These are phyloP conservation scores for Nannochloropsis salina DNA, from an alignment of 108 stramenopile species.

Conservation along the genomic window DNA sequence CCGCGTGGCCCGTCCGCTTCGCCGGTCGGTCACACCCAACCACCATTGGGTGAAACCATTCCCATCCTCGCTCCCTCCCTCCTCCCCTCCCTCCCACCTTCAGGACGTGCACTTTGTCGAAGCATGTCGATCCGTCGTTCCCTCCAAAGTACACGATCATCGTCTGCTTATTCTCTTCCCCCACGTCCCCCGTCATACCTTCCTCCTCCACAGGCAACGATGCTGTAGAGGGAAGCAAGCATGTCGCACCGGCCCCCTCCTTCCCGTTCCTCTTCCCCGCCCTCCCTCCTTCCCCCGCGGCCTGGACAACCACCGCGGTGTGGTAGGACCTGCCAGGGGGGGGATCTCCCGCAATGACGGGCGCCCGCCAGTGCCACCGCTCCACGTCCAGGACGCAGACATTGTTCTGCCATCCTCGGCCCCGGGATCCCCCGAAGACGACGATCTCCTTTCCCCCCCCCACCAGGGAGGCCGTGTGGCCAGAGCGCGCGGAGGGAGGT, in stretches of 20 bases:
- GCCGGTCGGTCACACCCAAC: slow-evolving; percentile 32
- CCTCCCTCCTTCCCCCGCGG: not conserved
- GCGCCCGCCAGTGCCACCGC: slow-evolving; percentile 48
- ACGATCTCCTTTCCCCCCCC: slow-evolving; percentile 31
- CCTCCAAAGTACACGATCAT: slow-evolving; percentile 19
- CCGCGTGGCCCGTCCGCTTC: slow-evolving; percentile 45
- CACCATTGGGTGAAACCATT: slow-evolving; percentile 38
- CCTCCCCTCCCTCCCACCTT: not conserved
- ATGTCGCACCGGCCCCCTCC: not conserved
- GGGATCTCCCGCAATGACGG: slow-evolving; percentile 36
- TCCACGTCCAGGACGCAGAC: slow-evolving; percentile 45
- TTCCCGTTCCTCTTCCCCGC: slow-evolving; percentile 9
- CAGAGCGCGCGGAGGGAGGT: slow-evolving; percentile 41
- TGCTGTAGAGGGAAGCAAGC: not conserved
- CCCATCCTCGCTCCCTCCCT: slow-evolving; percentile 28
- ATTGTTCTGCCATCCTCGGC: slow-evolving; percentile 46
- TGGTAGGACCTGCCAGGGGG: slow-evolving; percentile 45
- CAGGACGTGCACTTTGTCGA: not conserved
- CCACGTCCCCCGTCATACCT: not conserved
- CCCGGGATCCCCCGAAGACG: slow-evolving; percentile 39
- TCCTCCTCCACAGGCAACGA: not conserved
- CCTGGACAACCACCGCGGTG: slow-evolving; percentile 32
- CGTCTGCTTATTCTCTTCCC: not conserved
- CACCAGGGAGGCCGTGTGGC: slow-evolving; percentile 39
- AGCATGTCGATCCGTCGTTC: not conserved